A percentile compares a stretch with the other conserved stretches of the same genome.
Evolutionary conservation across 768 basidiomycete species (phyloP).

Genomic region (Podaxis carcinomalis): DNA sequence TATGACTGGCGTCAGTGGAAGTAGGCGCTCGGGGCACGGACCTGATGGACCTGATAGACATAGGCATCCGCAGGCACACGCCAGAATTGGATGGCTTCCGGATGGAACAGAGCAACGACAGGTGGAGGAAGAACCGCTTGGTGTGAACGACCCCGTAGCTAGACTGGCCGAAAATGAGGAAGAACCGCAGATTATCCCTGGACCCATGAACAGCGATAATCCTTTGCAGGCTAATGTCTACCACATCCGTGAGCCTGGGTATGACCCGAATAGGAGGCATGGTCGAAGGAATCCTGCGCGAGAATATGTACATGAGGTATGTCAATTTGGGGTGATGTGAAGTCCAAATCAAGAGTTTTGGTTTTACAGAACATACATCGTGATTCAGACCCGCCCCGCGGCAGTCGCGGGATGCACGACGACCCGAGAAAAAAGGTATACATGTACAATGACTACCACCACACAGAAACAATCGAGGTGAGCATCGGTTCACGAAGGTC

Average conservation of each 20-base stretch:
- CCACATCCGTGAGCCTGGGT: constrained; percentile 1
- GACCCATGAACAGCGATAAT: constrained; percentile 3
- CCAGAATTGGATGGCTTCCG: constrained; percentile 2
- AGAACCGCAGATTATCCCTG: constrained; percentile 5
- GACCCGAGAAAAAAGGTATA: constrained; percentile 4
- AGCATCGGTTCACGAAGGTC: neutral
- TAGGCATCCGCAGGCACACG: neutral
- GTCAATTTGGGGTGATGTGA: neutral
- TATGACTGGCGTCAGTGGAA: neutral
- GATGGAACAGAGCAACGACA: neutral
- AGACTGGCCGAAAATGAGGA: neutral
- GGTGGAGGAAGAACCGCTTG: neutral
- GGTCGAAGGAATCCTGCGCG: neutral
- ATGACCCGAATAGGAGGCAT: neutral
- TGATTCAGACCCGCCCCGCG: neutral
- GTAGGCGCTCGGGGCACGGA: constrained; percentile 6
- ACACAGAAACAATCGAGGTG: constrained; percentile 19
- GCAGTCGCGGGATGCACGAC: neutral
- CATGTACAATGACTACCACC: constrained; percentile 6
- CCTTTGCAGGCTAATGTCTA: neutral
- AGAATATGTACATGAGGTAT: neutral
- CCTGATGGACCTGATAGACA: neutral
- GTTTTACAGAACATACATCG: neutral
- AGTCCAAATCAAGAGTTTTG: neutral
- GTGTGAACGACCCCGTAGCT: neutral